Conservation (phyloP, 2,329 filamentous ascomycete genomes). For the Lecanicillium sp. region DNA sequence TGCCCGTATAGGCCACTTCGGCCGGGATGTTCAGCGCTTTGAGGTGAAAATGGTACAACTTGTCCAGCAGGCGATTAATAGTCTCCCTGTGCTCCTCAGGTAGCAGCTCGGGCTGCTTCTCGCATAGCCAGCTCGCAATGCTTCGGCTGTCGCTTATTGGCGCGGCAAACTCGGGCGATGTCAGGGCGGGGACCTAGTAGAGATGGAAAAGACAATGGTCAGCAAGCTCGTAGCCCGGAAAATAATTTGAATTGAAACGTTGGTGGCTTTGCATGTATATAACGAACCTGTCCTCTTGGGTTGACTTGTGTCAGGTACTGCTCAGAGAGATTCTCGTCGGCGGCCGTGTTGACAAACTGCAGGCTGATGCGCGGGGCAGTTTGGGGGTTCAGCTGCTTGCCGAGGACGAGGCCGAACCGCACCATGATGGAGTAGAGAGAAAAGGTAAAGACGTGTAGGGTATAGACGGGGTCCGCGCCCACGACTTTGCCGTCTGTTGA, state of each 20-base stretch:
- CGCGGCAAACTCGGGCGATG: conserved; percentile 15
- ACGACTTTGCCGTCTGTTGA: background rate
- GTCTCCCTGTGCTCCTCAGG: conserved; percentile 14
- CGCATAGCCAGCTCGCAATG: conserved; percentile 21
- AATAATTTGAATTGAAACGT: background rate
- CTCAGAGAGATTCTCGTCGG: conserved; percentile 19
- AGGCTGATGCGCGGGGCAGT: conserved; percentile 16
- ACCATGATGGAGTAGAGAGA: conserved; percentile 23
- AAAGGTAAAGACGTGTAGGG: conserved; percentile 21
- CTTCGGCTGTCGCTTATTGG: conserved; percentile 18
- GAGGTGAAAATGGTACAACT: conserved; percentile 18
- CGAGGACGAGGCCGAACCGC: conserved; percentile 20
- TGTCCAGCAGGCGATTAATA: conserved; percentile 17
- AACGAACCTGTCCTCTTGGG: conserved; percentile 19
- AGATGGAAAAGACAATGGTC: background rate
- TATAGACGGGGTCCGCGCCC: conserved; percentile 11
- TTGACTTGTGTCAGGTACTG: conserved; percentile 19
- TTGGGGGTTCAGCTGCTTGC: conserved; percentile 14
- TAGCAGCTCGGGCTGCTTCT: conserved; percentile 18
- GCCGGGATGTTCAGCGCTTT: conserved; percentile 15
- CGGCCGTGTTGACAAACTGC: conserved; percentile 18
- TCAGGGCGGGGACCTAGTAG: conserved; percentile 18
- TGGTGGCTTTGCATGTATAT: background rate
- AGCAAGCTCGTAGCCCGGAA: background rate
- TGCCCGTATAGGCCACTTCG: conserved; percentile 16